These are phyloP conservation scores for Aspergillus persii DNA, from an alignment of 2,329 filamentous ascomycete genomes.

Conservation along the genomic window DNA sequence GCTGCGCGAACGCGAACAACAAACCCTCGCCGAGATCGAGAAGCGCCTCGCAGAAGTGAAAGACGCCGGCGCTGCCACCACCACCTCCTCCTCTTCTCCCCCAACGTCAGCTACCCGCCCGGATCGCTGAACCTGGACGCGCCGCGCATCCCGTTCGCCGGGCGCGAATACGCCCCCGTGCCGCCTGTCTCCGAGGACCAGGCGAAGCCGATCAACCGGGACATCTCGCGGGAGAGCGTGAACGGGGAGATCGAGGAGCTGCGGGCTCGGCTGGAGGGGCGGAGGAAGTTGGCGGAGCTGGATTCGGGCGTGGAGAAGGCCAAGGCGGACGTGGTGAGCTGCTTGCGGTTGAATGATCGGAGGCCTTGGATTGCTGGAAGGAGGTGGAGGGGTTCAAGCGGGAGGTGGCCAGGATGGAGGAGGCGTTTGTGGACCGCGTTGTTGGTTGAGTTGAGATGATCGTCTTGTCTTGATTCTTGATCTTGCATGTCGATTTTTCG, in stretches of 20 bases:
- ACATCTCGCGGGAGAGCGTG: slow-evolving; percentile 53
- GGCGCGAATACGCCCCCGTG: slow-evolving; percentile 33
- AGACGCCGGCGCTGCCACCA: slow-evolving; percentile 26
- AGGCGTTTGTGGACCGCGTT: slow-evolving; percentile 81
- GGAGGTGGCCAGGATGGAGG: slow-evolving; percentile 83
- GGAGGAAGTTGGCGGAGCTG: slow-evolving; percentile 61
- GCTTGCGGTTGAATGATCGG: slow-evolving; percentile 78
- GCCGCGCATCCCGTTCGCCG: slow-evolving; percentile 44
- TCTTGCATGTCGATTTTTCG: too few relatives aligned
- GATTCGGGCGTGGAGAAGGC: slow-evolving; percentile 72
- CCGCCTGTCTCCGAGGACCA: slow-evolving; percentile 12
- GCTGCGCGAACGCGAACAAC: slow-evolving; percentile 68
- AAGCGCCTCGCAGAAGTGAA: slow-evolving; percentile 54
- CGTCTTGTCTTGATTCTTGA: too few relatives aligned
- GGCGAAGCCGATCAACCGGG: slow-evolving; percentile 35
- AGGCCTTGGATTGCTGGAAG: slow-evolving; percentile 91
- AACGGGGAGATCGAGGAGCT: slow-evolving; percentile 58
- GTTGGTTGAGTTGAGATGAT: slow-evolving; percentile 31
- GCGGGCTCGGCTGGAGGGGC: slow-evolving; percentile 57
- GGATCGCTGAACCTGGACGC: slow-evolving; percentile 40
- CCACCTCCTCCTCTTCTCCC: slow-evolving; percentile 17
- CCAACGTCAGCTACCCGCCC: slow-evolving; percentile 22
- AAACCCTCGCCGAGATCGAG: slow-evolving; percentile 67
- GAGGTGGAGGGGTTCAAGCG: slow-evolving; percentile 89
- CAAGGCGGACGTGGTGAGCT: slow-evolving; percentile 72